These are phyloP conservation scores for Pseudocercospora cruenta DNA, from an alignment of 2,329 filamentous ascomycete species.

Conservation along the genomic window DNA sequence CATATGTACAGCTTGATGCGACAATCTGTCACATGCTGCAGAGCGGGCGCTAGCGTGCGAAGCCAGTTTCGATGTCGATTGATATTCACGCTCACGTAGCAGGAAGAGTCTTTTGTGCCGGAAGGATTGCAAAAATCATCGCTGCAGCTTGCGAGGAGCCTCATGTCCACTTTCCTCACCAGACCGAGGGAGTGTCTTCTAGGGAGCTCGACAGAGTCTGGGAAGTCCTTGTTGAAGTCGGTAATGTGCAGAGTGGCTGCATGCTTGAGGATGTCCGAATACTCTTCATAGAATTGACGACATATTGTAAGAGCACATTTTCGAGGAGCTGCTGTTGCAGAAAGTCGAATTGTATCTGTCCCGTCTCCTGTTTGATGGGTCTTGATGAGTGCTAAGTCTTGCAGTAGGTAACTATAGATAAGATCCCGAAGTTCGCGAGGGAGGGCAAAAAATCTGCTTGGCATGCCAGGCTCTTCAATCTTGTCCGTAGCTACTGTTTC, in stretches of 20 bases:
- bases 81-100: not conserved
- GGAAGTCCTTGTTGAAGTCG: not conserved
- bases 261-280: not conserved
- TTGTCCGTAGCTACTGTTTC: no score
- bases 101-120: not conserved
- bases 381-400: not conserved
- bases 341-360: not conserved
- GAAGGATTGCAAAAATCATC: not conserved
- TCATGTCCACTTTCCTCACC: not conserved
- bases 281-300: not conserved
- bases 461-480: not conserved
- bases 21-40: not conserved
- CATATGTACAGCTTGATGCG: slow-evolving; percentile 1
- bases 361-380: not conserved
- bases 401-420: not conserved
- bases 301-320: not conserved
- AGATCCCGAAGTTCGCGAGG: not conserved
- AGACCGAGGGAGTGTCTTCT: not conserved
- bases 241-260: not conserved
- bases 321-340: not conserved
- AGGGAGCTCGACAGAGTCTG: not conserved
- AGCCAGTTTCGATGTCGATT: not conserved
- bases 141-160: not conserved
- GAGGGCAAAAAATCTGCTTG: not conserved
- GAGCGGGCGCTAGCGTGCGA: not conserved